These are phyloP conservation scores for Aegilops tauschii DNA, from an alignment of 176 grass and related monocot species.

Conservation along the genomic window DNA sequence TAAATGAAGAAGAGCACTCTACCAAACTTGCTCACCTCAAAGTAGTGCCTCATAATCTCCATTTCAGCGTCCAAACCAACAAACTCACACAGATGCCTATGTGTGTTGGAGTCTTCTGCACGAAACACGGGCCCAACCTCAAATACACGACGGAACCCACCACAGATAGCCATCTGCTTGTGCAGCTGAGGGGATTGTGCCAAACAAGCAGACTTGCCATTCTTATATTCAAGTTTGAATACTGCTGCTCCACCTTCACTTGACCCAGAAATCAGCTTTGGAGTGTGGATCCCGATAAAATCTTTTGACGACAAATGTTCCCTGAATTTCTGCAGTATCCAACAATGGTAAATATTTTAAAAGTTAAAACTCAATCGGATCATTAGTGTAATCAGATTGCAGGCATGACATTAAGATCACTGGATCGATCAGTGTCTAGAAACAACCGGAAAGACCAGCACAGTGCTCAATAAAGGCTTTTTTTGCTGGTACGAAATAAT, in stretches of 20 bases:
- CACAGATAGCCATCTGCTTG: slow-evolving; percentile 75
- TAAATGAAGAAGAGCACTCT: background rate
- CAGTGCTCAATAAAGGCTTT: too few species aligned
- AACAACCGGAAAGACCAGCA: too few species aligned
- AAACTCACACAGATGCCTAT: slow-evolving; percentile 90
- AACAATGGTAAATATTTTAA: background rate
- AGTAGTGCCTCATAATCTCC: slow-evolving; percentile 96
- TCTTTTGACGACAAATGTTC: slow-evolving; percentile 53
- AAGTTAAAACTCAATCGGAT: background rate
- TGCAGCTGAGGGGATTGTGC: slow-evolving; percentile 81
- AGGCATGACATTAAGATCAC: background rate
- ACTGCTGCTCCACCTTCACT: slow-evolving; percentile 76
- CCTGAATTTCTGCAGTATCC: slow-evolving; percentile 56
- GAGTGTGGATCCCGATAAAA: slow-evolving; percentile 77
- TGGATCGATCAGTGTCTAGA: background rate
- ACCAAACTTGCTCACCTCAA: slow-evolving; percentile 54
- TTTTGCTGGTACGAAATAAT: too few species aligned
- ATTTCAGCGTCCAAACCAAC: slow-evolving; percentile 83
- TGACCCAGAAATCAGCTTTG: slow-evolving; percentile 61
- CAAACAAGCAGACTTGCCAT: slow-evolving; percentile 62
- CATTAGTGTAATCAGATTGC: background rate
- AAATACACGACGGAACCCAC: slow-evolving; percentile 63
- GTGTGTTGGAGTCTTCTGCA: slow-evolving; percentile 80
- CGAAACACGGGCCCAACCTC: slow-evolving; percentile 51
- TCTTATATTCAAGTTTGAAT: slow-evolving; percentile 68